Base-by-base conservation (phyloP, 805 yeast genomes). In the Cyberlindnera japonica region DNA sequence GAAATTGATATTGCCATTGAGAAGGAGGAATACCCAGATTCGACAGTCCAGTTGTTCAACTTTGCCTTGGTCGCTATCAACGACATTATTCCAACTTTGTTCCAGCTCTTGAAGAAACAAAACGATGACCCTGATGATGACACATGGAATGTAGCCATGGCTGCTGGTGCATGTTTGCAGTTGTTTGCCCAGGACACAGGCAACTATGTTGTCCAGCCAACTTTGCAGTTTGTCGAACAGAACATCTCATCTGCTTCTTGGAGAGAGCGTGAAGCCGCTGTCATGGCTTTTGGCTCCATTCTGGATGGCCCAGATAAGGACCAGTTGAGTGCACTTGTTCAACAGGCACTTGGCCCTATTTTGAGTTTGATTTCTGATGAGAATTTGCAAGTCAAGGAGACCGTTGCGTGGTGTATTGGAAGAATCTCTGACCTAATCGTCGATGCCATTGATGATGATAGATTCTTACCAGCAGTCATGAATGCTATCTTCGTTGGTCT, bases 401-500 rank as follows among this genome's bases (percentile, higher is more conserved):
- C 99, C 1, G 96, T 89, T 24, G 95, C 98, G 4, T 93, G 99
- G 99, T 91, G 98, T 67, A 71, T 93, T 45, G 99, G 99, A 43
- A 79, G 96, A 64, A 87, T 93, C 53, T 95, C 97, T 10, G 98
- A 93, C 58, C 67, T 83, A 38, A 87, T 82, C 31, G 75, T 85
- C 47, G 85, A 77, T 38, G 87, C 95, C 5, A 79, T 91, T 48
- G 84, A 83, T 52, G 60, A 76, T 20, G 71, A 76, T 32, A 62
- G 65, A 5, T 82, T 81, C 58, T 71, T 93, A 48, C 88, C 91
- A 20, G 70, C 68, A 33, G 79, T 93, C 39, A 66, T 93, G 41
- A 71, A 74, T 38, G 93, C 95, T 1, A 74, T 93, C 48, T 63
- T 81, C 34, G 59, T 69, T 27, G 99, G 99, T n/a, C 71, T 93